Percentiles rank a stretch among this genome's conserved stretches.
Conservation (phyloP, 2,329 filamentous ascomycete species). For the Paraphaeosphaeria minitans region DNA sequence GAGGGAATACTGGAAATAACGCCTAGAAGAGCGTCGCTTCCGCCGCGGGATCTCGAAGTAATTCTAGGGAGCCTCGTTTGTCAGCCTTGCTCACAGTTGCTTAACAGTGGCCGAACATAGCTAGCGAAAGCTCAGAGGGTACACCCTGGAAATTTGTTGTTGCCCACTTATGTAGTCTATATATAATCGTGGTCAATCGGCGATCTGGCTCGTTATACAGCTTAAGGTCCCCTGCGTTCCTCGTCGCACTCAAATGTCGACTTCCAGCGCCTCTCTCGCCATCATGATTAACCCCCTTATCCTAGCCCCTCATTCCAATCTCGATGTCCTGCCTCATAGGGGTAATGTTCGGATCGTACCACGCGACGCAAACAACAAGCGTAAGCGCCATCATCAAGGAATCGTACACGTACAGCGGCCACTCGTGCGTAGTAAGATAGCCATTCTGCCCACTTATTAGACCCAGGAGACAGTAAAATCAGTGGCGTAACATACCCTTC, state of each 20-base stretch:
- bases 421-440: constrained; percentile 21
- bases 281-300: background rate
- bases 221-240: background rate
- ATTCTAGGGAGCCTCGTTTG: background rate
- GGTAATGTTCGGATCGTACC: constrained; percentile 25
- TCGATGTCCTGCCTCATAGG: constrained; percentile 10
- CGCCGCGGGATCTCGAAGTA: background rate
- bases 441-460: constrained; percentile 16
- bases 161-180: background rate
- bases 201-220: background rate
- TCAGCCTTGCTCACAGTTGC: background rate
- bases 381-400: constrained; percentile 20
- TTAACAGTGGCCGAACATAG: background rate
- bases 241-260: background rate
- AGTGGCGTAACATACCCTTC: constrained; percentile 15
- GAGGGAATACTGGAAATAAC: too few species aligned
- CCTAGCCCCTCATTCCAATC: constrained; percentile 5
- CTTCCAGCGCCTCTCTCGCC: background rate
- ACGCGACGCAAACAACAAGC: constrained; percentile 16
- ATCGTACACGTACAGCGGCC: constrained; percentile 24
- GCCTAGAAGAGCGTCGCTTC: background rate
- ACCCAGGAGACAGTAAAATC: background rate
- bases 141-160: background rate
- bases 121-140: background rate
- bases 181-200: background rate